Conservation (phyloP, 805 yeast species). For the Blastobotrys muscicola region DNA sequence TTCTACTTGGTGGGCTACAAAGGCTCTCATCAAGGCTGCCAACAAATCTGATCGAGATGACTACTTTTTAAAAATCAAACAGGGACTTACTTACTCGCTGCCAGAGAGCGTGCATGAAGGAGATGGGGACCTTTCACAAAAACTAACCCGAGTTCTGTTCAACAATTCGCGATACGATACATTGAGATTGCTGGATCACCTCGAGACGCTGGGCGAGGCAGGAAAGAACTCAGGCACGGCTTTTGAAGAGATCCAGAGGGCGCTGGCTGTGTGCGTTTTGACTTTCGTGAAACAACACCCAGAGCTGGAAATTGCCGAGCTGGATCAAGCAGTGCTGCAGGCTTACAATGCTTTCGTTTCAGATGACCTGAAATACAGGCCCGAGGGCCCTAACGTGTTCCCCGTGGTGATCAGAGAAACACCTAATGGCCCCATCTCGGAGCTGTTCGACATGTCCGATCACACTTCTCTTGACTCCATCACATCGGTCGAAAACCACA, state of each 20-base stretch:
- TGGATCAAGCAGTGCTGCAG: slow-evolving; percentile 14
- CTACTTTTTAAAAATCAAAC: neutral
- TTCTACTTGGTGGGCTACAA: slow-evolving; percentile 14
- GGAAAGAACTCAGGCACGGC: slow-evolving; percentile 1
- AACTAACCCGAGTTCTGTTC: neutral
- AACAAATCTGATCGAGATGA: slow-evolving; percentile 5
- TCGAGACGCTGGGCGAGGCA: neutral
- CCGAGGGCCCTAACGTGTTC: neutral
- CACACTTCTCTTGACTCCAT: slow-evolving; percentile 5
- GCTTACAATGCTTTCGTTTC: slow-evolving; percentile 6
- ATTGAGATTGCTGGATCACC: slow-evolving; percentile 8
- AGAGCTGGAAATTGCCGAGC: slow-evolving; percentile 1
- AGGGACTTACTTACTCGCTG: no score
- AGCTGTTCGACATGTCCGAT: no score
- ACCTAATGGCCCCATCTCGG: no score
- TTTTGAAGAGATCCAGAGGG: neutral
- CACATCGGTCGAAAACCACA: slow-evolving; percentile 20
- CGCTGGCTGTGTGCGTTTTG: slow-evolving; percentile 7
- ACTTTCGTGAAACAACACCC: neutral
- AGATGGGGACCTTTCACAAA: neutral
- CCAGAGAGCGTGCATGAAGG: no score
- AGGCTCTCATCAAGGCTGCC: slow-evolving; percentile 5
- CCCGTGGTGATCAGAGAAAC: neutral
- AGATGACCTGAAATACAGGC: neutral
- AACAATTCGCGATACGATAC: slow-evolving; percentile 5